These are phyloP conservation scores for Nemania sp. DNA, from an alignment of 2,329 filamentous ascomycete genomes.

Conservation along the genomic window DNA sequence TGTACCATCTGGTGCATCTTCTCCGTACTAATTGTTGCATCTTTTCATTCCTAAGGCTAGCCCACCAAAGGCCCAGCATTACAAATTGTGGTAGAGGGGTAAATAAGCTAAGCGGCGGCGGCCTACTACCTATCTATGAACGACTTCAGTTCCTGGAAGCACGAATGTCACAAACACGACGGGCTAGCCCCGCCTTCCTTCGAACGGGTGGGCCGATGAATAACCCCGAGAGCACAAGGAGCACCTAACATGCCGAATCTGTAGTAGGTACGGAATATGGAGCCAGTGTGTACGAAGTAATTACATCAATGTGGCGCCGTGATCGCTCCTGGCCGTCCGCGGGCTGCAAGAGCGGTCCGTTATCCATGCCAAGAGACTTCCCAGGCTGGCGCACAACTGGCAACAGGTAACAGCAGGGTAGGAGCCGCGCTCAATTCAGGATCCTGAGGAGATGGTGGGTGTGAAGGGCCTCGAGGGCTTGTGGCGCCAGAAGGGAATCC, in stretches of 20 bases:
- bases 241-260: background rate
- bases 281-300: slow-evolving; percentile 2
- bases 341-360: slow-evolving; percentile 33
- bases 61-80: slow-evolving; percentile 2
- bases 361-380: slow-evolving; percentile 27
- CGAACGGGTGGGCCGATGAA: slow-evolving; percentile 7
- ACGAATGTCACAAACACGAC: background rate
- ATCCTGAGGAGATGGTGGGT: no score
- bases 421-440: no score
- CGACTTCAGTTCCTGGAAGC: slow-evolving; percentile 3
- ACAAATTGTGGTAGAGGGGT: no score
- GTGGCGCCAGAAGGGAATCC: slow-evolving; percentile 29
- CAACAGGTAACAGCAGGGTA: no score
- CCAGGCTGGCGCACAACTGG: slow-evolving; percentile 18
- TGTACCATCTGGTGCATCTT: background rate
- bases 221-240: no score
- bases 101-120: slow-evolving; percentile 8
- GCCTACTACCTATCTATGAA: background rate
- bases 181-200: slow-evolving; percentile 19
- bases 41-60: background rate
- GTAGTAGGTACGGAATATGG: slow-evolving; percentile 5
- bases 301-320: slow-evolving; percentile 26
- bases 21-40: background rate
- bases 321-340: slow-evolving; percentile 17
- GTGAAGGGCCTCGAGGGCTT: slow-evolving; percentile 22